These are phyloP conservation scores for Selaginella tamariscina DNA, from an alignment of 75 land plant genomes.

Conservation along the genomic window DNA sequence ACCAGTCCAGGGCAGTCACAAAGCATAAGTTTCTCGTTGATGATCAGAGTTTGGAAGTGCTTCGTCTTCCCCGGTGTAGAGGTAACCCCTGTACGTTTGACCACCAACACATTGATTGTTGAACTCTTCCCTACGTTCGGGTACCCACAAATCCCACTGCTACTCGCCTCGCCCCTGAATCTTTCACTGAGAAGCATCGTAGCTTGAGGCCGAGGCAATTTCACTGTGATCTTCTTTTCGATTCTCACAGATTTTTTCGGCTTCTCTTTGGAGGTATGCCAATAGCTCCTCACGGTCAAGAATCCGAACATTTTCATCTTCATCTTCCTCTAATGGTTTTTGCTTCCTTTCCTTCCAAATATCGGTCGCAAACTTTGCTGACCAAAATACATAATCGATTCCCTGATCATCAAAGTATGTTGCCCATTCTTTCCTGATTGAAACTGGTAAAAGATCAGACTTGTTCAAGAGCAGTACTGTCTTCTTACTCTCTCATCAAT, in stretches of 20 bases:
- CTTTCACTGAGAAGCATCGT: not conserved
- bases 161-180: constrained; percentile 31
- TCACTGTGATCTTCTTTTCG: constrained; percentile 17
- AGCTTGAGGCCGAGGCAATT: not conserved
- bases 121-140: constrained; percentile 99
- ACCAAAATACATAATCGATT: constrained; percentile 76
- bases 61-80: constrained; percentile 98
- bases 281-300: constrained; percentile 71
- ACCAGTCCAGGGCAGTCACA: constrained; percentile 98
- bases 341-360: constrained; percentile 37
- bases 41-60: constrained; percentile 90
- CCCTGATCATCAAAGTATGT: constrained; percentile 49
- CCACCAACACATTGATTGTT: constrained; percentile 93
- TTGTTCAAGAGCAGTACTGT: constrained; percentile 87
- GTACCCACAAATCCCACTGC: constrained; percentile 92
- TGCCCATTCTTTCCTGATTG: constrained; percentile 72
- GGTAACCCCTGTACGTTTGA: constrained; percentile 90
- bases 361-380: constrained; percentile 83
- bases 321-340: not conserved
- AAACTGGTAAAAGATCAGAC: constrained; percentile 69
- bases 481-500: constrained; percentile 51
- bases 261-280: constrained; percentile 56
- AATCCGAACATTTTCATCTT: constrained; percentile 41
- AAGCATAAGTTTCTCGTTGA: constrained; percentile 66
- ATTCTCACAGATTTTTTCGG: constrained; percentile 43